Conservation (phyloP, 2,329 filamentous ascomycete species). For the Fusarium citri region DNA sequence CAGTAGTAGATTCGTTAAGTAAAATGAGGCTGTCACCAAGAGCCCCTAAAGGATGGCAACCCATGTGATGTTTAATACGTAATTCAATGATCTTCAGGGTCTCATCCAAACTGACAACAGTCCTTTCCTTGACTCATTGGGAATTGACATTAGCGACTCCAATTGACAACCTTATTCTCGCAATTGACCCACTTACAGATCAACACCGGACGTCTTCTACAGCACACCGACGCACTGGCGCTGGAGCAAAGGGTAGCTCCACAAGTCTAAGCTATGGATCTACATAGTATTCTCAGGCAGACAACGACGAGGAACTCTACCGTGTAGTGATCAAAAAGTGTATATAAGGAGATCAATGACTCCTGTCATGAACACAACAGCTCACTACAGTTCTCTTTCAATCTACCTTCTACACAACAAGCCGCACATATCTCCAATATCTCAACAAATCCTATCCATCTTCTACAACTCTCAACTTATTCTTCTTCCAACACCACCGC, state of each 20-base stretch:
- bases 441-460: background rate
- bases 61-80: background rate
- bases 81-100: background rate
- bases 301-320: background rate
- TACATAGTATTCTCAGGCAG: background rate
- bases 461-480: too few relatives aligned
- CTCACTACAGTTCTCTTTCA: background rate
- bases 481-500: background rate
- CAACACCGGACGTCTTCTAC: background rate
- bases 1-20: too few relatives aligned
- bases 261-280: background rate
- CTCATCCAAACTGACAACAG: background rate
- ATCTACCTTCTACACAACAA: background rate
- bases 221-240: background rate
- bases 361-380: background rate
- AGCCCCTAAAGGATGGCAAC: too few relatives aligned
- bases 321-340: background rate
- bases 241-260: background rate
- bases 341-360: background rate
- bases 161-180: background rate
- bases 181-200: background rate
- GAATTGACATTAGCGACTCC: background rate
- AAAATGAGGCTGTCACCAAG: too few relatives aligned
- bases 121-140: background rate
- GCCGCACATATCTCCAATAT: background rate